A percentile compares a stretch with the other conserved stretches of the same genome.
These are phyloP conservation scores for Xylaria curta DNA, from an alignment of 495 filamentous ascomycete species.

Conservation along the genomic window DNA sequence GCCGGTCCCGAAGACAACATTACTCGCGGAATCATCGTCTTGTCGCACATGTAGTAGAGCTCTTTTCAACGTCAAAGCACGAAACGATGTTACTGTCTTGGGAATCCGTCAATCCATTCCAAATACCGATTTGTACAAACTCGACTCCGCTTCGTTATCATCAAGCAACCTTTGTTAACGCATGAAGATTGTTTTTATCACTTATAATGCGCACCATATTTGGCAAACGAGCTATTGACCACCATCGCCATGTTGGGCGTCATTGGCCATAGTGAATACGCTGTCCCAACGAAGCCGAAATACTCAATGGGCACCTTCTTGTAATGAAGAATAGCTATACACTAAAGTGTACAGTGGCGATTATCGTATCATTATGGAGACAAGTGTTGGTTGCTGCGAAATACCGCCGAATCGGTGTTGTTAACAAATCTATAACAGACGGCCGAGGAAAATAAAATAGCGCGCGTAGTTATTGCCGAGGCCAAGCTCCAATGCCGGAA, in stretches of 20 bases:
- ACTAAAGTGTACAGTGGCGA: background rate
- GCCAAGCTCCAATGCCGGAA: background rate
- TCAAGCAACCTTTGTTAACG: background rate
- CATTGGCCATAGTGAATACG: background rate
- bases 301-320: background rate
- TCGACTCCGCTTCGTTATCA: background rate
- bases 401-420: background rate
- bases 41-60: background rate
- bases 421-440: background rate
- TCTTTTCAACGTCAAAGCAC: background rate
- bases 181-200: background rate
- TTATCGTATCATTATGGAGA: background rate
- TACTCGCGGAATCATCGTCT: background rate
- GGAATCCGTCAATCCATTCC: background rate
- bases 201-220: background rate
- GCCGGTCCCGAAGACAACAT: background rate
- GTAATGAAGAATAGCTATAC: background rate
- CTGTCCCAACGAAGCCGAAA: background rate
- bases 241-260: background rate
- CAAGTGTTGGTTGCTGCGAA: background rate
- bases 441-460: background rate
- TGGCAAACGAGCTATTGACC: background rate
- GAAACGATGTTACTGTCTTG: background rate
- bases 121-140: constrained; percentile 10
- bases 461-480: background rate